Evolutionary conservation across 2,329 filamentous ascomycete species (phyloP), one percentile per base, ranked within the genome.

Genomic region (Colletotrichum lindemuthianum): DNA sequence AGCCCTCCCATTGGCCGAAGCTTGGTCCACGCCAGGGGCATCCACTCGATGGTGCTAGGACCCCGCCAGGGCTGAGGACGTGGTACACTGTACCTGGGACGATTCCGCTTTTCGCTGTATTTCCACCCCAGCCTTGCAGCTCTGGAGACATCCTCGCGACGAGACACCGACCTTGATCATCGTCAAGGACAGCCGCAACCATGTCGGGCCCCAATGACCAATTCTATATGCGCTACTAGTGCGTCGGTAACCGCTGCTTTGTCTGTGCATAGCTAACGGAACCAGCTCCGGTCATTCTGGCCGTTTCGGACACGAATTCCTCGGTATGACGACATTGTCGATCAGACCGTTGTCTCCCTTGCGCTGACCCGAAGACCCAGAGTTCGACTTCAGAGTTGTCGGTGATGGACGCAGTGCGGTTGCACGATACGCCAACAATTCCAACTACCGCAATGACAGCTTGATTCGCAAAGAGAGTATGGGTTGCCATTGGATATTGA

Each of bases 201-300:
- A 93, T 91, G 85, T 82, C 91, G 71, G 82, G 86, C 63, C 79
- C 84, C 71, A 91, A 86, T 77, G 94, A 97, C 72, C 90, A 91
- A 8, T 98, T 99, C 77, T 99, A 99, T 75, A 82, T 99, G 70
- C 90, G 96, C 73, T 99, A 99, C 85, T 99, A 99, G 95, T 97
- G 88, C 77, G 91, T 77, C 40, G 57, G 16, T 4, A 56, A 40
- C 8, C 6, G 13, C 32, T 16, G 13, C n/a, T 13, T 8, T 32
- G 15, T 43, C 36, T 43, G 43, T 13, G 16, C 43, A 49, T 70
- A 70, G 67, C 73, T 43, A 49, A 58, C 37, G 12, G 34, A 15
- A 64, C 72, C 76, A 98, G 95, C 84, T 98, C 96, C 71, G 96
- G 96, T 73, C 96, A 99, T 80, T 96, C 93, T 79, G 96, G 96